These are phyloP conservation scores for Crucihimalaya himalaica DNA, from an alignment of 345 rosid genomes.

Conservation along the genomic window DNA sequence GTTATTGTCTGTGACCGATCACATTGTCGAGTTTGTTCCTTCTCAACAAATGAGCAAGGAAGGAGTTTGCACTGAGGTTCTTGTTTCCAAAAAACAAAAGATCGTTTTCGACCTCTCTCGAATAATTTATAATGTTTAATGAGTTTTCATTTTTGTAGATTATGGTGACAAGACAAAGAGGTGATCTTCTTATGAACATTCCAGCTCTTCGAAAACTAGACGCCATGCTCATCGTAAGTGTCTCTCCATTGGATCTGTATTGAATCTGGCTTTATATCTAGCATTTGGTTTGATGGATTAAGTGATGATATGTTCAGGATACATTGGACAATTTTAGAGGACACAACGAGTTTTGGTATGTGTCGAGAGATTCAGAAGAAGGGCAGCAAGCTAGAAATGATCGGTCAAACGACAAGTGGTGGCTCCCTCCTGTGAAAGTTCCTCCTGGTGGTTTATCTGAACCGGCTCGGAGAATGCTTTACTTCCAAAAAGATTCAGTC, in stretches of 20 bases:
- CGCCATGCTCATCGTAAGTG: slow-evolving; percentile 76
- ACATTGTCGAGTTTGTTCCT: slow-evolving; percentile 83
- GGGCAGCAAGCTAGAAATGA: slow-evolving; percentile 43
- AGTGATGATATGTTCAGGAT: slow-evolving; percentile 50
- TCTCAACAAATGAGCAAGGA: slow-evolving; percentile 68
- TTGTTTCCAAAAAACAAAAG: background rate
- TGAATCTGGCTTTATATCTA: background rate
- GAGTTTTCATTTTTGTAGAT: slow-evolving; percentile 45
- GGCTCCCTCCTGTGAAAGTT: slow-evolving; percentile 87
- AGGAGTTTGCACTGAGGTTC: slow-evolving; percentile 80
- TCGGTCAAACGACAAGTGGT: slow-evolving; percentile 82
- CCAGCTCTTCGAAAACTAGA: slow-evolving; percentile 91
- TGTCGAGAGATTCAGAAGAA: slow-evolving; percentile 62
- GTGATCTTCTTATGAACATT: slow-evolving; percentile 78
- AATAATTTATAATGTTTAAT: background rate
- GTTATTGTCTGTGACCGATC: slow-evolving; percentile 83
- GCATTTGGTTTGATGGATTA: slow-evolving; percentile 10
- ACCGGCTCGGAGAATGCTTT: slow-evolving; percentile 60
- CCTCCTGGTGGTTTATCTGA: slow-evolving; percentile 75
- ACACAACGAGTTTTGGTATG: slow-evolving; percentile 86
- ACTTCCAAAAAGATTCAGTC: slow-evolving; percentile 87
- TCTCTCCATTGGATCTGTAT: background rate
- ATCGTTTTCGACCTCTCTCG: background rate
- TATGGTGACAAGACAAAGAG: slow-evolving; percentile 86
- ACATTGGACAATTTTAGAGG: slow-evolving; percentile 65